Percentiles rank a stretch among this genome's conserved stretches.
These are phyloP conservation scores for Tieghemostelium lacteum DNA, from an alignment of 78 protist genomes.

Conservation along the genomic window DNA sequence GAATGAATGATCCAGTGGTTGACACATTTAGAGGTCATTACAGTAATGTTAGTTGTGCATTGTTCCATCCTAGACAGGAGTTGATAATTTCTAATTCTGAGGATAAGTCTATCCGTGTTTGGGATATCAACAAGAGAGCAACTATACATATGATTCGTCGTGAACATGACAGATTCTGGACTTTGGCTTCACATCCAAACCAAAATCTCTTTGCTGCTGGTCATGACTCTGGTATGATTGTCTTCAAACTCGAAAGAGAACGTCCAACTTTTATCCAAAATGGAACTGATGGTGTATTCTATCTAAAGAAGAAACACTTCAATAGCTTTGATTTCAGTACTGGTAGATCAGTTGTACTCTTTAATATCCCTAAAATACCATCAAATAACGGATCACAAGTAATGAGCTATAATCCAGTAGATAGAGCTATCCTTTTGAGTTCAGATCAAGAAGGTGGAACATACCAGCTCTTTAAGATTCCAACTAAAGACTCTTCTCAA, in stretches of 20 bases:
- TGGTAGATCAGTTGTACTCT: constrained; percentile 24
- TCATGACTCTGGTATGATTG: constrained; percentile 94
- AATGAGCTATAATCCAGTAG: constrained; percentile 89
- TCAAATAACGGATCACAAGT: constrained; percentile 28
- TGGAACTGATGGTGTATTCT: constrained; percentile 79
- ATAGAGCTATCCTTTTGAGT: constrained; percentile 79
- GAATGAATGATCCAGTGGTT: constrained; percentile 90
- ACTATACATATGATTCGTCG: constrained; percentile 92
- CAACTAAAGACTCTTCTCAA: constrained; percentile 41
- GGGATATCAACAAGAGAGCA: constrained; percentile 94
- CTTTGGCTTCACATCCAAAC: constrained; percentile 93
- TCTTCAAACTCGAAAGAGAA: constrained; percentile 98
- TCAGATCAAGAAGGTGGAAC: constrained; percentile 91
- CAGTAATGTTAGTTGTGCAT: constrained; percentile 96
- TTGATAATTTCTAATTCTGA: constrained; percentile 91
- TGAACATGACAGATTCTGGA: constrained; percentile 99
- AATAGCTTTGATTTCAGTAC: constrained; percentile 80
- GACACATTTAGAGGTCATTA: constrained; percentile 97
- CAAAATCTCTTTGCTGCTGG: constrained; percentile 97
- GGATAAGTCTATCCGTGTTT: constrained; percentile 98
- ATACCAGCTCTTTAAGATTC: constrained; percentile 92
- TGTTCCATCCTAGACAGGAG: constrained; percentile 97
- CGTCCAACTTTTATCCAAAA: constrained; percentile 91
- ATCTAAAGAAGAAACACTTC: constrained; percentile 90
- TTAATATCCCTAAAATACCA: constrained; percentile 39